Base-by-base conservation (phyloP, 495 filamentous ascomycete genomes). In the Tuber microsphaerosporum region DNA sequence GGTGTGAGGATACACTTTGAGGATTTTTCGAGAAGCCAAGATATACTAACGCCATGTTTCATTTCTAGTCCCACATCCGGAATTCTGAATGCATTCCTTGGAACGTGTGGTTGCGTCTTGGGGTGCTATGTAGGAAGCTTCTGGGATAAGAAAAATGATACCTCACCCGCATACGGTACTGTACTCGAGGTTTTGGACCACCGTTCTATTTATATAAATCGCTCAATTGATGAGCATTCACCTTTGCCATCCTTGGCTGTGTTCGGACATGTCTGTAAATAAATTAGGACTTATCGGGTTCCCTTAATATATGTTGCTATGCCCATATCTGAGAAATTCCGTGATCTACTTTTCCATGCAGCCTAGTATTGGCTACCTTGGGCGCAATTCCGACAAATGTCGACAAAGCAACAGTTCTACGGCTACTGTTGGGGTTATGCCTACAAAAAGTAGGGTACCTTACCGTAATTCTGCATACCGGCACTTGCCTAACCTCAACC, bases 1-100 rank as follows among this genome's bases (percentile, higher is more conserved):
- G 14, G 56, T 2, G 26, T 17, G 56, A 34, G 5, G 39, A n/a
- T 31, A 61, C 56, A 61, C 14, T 61, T 61, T 14, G 56, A 34
- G 26, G 56, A 65, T 65, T 65, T 17, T 65, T 65, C 56, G 56
- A 65, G 56, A 65, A 65, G 56, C 56, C 56, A 65, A 65, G 34
- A 34, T 10, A 1, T 34, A 17, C 17, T 34, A 1, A 34, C 56
- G n/a, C 51, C 51, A 31, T 31, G 51, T 61, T 34, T 8, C 56
- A 65, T 65, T 34, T 65, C 56, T 10, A 17, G 26, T 34, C 26
- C 14, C 26, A 16, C 14, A 34, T 34, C 26, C 56, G 26, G 14
- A 65, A 31, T 65, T 65, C 31, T 34, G 56, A 16, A 34, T 65
- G 14, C 31, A 65, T 16, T 31, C 26, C 14, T 65, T 31, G 56